A percentile compares a stretch with the other conserved stretches of the same genome.
These are phyloP conservation scores for Vitis hybrid DNA, from an alignment of 177 flowering plant species.

Conservation along the genomic window DNA sequence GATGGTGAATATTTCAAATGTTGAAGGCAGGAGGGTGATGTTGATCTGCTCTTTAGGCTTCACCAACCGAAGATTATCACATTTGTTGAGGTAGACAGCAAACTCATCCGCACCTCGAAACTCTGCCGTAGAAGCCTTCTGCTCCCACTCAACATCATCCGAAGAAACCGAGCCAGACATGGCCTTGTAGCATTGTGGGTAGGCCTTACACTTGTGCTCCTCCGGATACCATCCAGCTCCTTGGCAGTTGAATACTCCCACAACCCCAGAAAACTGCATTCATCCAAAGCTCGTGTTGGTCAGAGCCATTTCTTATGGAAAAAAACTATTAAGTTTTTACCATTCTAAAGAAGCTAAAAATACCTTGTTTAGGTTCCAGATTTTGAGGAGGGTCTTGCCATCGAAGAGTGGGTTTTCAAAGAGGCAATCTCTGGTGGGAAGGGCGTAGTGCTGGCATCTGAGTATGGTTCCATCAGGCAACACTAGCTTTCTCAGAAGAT, in stretches of 20 bases:
- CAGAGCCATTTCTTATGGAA: too few relatives aligned
- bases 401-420: constrained; percentile 80
- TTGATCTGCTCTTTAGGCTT: constrained; percentile 33
- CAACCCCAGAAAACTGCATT: constrained; percentile 71
- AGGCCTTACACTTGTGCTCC: constrained; percentile 66
- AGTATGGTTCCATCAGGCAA: constrained; percentile 83
- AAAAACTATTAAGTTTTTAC: too few relatives aligned
- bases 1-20: constrained; percentile 77
- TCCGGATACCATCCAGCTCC: constrained; percentile 86
- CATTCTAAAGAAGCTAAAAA: not conserved
- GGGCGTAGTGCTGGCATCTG: constrained; percentile 68
- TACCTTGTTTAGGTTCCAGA: constrained; percentile 92
- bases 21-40: constrained; percentile 54
- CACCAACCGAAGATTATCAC: constrained; percentile 31
- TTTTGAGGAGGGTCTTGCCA: constrained; percentile 59
- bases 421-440: constrained; percentile 78
- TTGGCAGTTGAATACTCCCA: constrained; percentile 91
- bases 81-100: constrained; percentile 58
- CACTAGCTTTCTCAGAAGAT: constrained; percentile 67
- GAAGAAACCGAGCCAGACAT: constrained; percentile 48
- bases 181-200: constrained; percentile 68
- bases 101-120: constrained; percentile 58
- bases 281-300: too few relatives aligned
- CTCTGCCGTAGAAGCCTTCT: constrained; percentile 32
- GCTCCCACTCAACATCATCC: constrained; percentile 76